phyloP scores from a whole-genome alignment of 306 rosid species.

The Glycine tomentella region DNA sequence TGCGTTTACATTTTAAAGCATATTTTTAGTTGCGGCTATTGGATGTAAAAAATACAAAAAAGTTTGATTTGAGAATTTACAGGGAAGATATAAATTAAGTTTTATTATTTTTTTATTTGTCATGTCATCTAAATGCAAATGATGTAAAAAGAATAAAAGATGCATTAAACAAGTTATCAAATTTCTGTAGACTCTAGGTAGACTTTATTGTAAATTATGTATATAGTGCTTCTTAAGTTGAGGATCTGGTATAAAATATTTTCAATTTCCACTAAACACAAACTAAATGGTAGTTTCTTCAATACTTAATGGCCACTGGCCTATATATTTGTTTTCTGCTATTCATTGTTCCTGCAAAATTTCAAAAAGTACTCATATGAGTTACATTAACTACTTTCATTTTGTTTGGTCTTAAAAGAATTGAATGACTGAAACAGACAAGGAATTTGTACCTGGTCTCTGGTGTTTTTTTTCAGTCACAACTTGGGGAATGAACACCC shows the following conservation, averaged over 20 bases:
- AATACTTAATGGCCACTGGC: too few species aligned
- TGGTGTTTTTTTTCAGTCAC: slow-evolving; percentile 29
- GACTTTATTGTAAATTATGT: slow-evolving; percentile 16
- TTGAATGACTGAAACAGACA: not conserved
- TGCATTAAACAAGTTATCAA: not conserved
- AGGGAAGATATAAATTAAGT: not conserved
- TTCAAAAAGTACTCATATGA: not conserved
- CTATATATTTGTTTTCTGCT: slow-evolving; percentile 40
- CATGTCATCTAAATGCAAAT: not conserved
- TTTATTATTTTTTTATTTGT: not conserved
- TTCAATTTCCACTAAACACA: slow-evolving; percentile 3
- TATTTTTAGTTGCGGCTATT: too few species aligned
- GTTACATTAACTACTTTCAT: not conserved
- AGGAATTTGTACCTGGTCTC: slow-evolving; percentile 47
- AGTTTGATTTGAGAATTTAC: too few species aligned
- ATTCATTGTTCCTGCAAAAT: slow-evolving; percentile 50
- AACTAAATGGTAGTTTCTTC: not conserved
- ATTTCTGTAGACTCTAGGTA: not conserved
- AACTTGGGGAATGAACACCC: slow-evolving; percentile 73
- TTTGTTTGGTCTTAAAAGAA: not conserved
- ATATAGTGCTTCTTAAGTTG: not conserved
- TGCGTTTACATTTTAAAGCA: too few species aligned
- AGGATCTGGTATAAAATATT: not conserved
- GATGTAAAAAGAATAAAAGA: too few species aligned
- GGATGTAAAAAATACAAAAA: not conserved